Conservation (phyloP, 2,329 filamentous ascomycete genomes). For the Penicillium corylophilum region DNA sequence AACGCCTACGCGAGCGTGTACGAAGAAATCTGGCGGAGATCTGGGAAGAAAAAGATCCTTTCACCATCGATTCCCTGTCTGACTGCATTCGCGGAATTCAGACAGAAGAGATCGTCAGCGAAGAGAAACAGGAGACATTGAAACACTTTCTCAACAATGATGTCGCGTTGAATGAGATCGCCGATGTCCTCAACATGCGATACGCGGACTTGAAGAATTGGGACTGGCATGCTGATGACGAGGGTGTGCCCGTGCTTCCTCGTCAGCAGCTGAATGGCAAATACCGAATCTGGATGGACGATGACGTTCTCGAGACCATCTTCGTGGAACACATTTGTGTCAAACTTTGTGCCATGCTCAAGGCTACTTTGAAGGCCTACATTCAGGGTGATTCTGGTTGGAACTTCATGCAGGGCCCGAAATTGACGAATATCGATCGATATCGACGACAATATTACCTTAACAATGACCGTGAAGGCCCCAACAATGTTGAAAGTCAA, state of each 20-base stretch:
- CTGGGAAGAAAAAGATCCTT: neutral
- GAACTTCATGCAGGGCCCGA: neutral
- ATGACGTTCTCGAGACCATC: conserved; percentile 48
- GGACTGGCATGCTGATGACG: conserved; percentile 44
- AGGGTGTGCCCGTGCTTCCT: conserved; percentile 45
- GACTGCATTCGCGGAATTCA: neutral
- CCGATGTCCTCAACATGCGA: neutral
- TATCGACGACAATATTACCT: neutral
- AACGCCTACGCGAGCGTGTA: neutral
- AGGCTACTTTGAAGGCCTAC: neutral
- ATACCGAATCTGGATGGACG: conserved; percentile 49
- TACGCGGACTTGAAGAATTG: conserved; percentile 39
- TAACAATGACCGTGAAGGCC: neutral
- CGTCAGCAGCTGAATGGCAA: conserved; percentile 47
- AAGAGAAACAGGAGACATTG: neutral
- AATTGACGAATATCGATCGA: neutral
- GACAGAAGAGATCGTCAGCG: neutral
- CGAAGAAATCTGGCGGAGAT: neutral
- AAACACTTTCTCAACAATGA: neutral
- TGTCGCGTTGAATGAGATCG: neutral
- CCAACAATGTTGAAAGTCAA: neutral
- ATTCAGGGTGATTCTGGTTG: neutral
- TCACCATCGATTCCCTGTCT: neutral
- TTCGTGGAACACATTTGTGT: conserved; percentile 44
- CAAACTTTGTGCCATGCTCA: neutral